Conservation (phyloP, 2,329 filamentous ascomycete species). For the Fusarium piperis region DNA sequence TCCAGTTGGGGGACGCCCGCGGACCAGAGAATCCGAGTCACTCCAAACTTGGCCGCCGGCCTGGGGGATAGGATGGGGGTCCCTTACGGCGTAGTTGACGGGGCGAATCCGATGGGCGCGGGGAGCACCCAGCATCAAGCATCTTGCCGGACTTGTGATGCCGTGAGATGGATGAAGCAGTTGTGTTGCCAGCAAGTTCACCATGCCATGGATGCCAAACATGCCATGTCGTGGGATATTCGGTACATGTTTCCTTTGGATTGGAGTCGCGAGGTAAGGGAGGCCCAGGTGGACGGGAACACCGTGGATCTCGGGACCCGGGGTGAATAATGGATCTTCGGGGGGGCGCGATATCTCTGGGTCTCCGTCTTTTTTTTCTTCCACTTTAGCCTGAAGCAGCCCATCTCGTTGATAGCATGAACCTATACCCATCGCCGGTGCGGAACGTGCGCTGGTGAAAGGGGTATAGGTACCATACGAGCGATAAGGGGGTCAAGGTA, state of each 20-base stretch:
- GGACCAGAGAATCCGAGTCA: conserved; percentile 29
- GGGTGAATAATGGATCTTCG: conserved; percentile 26
- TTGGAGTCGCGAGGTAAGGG: conserved; percentile 6
- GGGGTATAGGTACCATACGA: conserved; percentile 1
- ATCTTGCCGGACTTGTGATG: conserved; percentile 27
- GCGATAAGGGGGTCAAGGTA: conserved; percentile 13
- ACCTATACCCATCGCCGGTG: conserved; percentile 21
- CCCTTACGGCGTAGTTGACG: not conserved
- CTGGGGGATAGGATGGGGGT: not conserved
- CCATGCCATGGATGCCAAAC: conserved; percentile 29
- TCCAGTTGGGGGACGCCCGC: conserved; percentile 13
- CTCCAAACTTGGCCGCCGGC: conserved; percentile 17
- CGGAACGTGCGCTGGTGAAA: conserved; percentile 28
- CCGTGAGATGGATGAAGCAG: conserved; percentile 10
- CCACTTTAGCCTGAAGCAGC: conserved; percentile 25
- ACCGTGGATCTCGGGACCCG: conserved; percentile 34
- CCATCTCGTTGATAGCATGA: conserved; percentile 31
- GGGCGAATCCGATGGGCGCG: conserved; percentile 34
- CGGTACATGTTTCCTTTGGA: conserved; percentile 15
- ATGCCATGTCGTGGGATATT: conserved; percentile 29
- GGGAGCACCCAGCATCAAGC: conserved; percentile 19
- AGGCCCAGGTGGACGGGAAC: conserved; percentile 24
- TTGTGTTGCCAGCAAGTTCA: conserved; percentile 10
- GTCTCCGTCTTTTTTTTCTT: not conserved
- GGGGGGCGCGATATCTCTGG: conserved; percentile 15